Evolutionary conservation across 2,329 filamentous ascomycete genomes (phyloP).

Genomic region (Corynespora cassiicola): DNA sequence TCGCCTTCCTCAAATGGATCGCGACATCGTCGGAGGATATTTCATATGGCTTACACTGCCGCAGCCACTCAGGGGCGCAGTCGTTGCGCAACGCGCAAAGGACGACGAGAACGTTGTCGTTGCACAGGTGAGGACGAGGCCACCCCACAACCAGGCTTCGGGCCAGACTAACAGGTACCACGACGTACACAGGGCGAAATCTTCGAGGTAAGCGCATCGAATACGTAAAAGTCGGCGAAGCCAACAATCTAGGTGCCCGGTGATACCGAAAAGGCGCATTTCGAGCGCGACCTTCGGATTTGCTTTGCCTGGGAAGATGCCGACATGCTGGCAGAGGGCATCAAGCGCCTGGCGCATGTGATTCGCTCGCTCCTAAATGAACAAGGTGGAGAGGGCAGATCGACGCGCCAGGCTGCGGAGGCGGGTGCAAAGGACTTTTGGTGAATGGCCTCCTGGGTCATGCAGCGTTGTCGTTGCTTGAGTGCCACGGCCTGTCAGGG

Average conservation of each 20-base stretch:
- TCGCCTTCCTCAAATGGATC: slow-evolving; percentile 50
- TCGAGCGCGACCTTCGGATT: slow-evolving; percentile 58
- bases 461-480: background rate
- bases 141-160: slow-evolving; percentile 5
- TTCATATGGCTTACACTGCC: slow-evolving; percentile 82
- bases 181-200: slow-evolving; percentile 64
- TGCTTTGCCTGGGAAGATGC: slow-evolving; percentile 66
- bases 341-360: slow-evolving; percentile 66
- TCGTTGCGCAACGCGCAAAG: slow-evolving; percentile 64
- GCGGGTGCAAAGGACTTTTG: slow-evolving; percentile 39
- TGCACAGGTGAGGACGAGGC: slow-evolving; percentile 52
- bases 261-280: slow-evolving; percentile 57
- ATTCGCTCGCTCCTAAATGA: slow-evolving; percentile 48
- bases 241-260: slow-evolving; percentile 47
- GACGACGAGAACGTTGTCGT: slow-evolving; percentile 71
- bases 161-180: slow-evolving; percentile 23
- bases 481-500: background rate
- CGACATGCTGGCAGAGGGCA: slow-evolving; percentile 69
- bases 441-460: slow-evolving; percentile 27
- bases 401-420: slow-evolving; percentile 17
- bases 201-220: slow-evolving; percentile 60
- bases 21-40: slow-evolving; percentile 75
- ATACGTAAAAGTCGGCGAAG: slow-evolving; percentile 48
- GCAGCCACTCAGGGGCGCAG: slow-evolving; percentile 56
- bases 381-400: slow-evolving; percentile 19